Evolutionary conservation across 192 early-diverging fungal species (phyloP), one percentile per base, ranked within the genome.

Genomic region (Polychytrium aggregatum): DNA sequence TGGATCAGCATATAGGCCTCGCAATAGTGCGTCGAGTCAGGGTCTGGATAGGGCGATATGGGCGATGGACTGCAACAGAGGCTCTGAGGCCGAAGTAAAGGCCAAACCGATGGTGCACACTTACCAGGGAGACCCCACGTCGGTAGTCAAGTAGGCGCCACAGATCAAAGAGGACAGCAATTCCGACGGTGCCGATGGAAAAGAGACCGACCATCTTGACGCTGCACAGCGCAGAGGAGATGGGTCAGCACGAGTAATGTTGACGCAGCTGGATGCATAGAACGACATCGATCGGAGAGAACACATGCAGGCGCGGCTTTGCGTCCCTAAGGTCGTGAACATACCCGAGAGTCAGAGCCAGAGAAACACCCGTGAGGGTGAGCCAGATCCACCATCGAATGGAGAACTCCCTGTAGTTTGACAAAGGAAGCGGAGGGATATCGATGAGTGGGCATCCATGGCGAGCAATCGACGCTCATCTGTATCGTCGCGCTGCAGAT

Each of bases 151-250:
- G 65, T 40, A 96, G 70, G n/a, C 78, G 64, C 90, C 93, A 97
- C 25, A 98, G 74, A 48, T 98, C 95, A 45, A 74, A 66, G 6
- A 98, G 34, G 0, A 85, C 84, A 5, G 87, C 87, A 25, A 81
- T 60, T 21, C 95, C 95, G 44, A 98, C 70, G 2, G 88, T 75
- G 3, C 67, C 70, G 21, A 98, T 76, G 3, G 87, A 82, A 48
- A 98, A 80, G 21, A 97, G 59, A 4, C 95, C 95, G 0, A 98
- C 93, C 82, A 98, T 84, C 58, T 98, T 98, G 57, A 95, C 86
- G 45, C 92, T 77, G 39, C 21, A 27, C 2, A 43, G 22, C 26
- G n/a, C n/a, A n/a, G n/a, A n/a, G n/a, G n/a, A n/a, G n/a, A n/a
- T n/a, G n/a, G n/a, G n/a, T n/a, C n/a, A n/a, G n/a, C n/a, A n/a